Conservation (phyloP, 208 protist genomes). For the Phytomonas francai region DNA sequence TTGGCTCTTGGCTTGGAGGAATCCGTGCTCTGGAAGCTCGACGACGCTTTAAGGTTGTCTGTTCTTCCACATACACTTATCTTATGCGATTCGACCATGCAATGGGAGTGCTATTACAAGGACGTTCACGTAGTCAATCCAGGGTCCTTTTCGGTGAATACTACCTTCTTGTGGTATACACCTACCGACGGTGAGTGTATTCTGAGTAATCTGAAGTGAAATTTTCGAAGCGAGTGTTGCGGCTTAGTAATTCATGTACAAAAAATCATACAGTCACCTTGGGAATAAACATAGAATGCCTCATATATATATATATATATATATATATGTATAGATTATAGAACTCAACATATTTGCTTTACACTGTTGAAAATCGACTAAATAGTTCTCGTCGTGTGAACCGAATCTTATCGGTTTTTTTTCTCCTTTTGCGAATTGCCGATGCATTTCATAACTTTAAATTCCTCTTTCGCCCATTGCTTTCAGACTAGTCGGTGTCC, state of each 20-base stretch:
- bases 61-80: constrained; percentile 76
- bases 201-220: constrained; percentile 58
- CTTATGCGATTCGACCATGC: constrained; percentile 83
- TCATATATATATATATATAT: constrained; percentile 1
- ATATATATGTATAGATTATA: constrained; percentile 1
- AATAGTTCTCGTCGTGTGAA: background rate
- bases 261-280: background rate
- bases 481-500: background rate
- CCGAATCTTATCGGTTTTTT: background rate
- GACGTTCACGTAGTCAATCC: constrained; percentile 79
- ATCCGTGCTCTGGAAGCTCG: constrained; percentile 63
- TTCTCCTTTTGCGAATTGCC: background rate
- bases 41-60: constrained; percentile 63
- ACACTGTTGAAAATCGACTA: background rate
- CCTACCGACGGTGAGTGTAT: constrained; percentile 76
- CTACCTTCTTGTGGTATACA: constrained; percentile 87
- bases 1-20: constrained; percentile 52
- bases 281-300: background rate
- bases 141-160: constrained; percentile 63
- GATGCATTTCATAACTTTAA: background rate
- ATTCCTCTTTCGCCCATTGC: background rate
- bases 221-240: background rate
- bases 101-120: constrained; percentile 87
- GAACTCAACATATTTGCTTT: background rate
- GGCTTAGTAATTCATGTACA: background rate